phyloP scores from a whole-genome alignment of 2,329 filamentous ascomycete genomes.

The Fusarium bulbicola region DNA sequence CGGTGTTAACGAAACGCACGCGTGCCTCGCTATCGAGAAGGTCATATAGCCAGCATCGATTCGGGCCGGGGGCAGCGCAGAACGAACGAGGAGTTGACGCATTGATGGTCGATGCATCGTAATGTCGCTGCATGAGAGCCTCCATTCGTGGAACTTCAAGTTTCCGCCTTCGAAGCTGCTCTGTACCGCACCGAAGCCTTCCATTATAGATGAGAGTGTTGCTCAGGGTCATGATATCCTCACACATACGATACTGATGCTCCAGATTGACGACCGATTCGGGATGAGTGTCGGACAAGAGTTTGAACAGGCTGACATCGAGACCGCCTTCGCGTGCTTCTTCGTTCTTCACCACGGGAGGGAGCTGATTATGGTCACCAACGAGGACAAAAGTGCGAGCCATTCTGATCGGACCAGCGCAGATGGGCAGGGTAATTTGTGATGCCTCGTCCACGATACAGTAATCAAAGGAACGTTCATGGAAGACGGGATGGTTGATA shows the following conservation, averaged over 20 bases:
- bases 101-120: slow-evolving; percentile 58
- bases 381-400: slow-evolving; percentile 93
- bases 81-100: slow-evolving; percentile 57
- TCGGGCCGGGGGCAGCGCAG: slow-evolving; percentile 62
- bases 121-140: slow-evolving; percentile 68
- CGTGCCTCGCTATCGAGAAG: slow-evolving; percentile 75
- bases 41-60: slow-evolving; percentile 78
- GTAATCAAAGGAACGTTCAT: slow-evolving; percentile 91
- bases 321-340: slow-evolving; percentile 86
- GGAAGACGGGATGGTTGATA: slow-evolving; percentile 89
- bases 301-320: slow-evolving; percentile 92
- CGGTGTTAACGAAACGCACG: slow-evolving; percentile 90
- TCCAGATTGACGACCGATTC: slow-evolving; percentile 89
- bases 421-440: slow-evolving; percentile 95
- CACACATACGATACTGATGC: slow-evolving; percentile 98
- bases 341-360: slow-evolving; percentile 92
- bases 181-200: slow-evolving; percentile 86
- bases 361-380: slow-evolving; percentile 95
- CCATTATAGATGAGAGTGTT: slow-evolving; percentile 95
- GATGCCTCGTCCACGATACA: slow-evolving; percentile 99
- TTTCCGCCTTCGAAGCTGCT: slow-evolving; percentile 74
- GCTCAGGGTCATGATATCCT: slow-evolving; percentile 93
- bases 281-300: slow-evolving; percentile 89
- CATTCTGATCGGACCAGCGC: slow-evolving; percentile 91
- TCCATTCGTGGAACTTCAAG: slow-evolving; percentile 74